A percentile compares a stretch with the other conserved stretches of the same genome.
Conservation (phyloP, 257 asterid species). For the Petrea volubilis region DNA sequence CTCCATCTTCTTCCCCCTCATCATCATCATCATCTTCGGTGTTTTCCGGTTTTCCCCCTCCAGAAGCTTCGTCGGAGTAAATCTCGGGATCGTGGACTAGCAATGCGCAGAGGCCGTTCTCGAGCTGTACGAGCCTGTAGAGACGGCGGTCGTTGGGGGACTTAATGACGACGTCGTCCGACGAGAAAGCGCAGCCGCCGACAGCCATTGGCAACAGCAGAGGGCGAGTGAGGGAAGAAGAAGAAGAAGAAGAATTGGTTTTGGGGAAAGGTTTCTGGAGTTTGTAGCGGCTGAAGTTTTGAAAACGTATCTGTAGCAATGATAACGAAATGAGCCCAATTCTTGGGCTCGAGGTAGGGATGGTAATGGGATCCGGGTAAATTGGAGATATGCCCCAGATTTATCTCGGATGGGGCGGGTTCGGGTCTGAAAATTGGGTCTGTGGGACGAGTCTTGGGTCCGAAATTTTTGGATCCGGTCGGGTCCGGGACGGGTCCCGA, state of each 20-base stretch:
- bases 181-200: slow-evolving; percentile 56
- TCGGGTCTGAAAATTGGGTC: no score
- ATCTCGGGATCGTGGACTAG: slow-evolving; percentile 98
- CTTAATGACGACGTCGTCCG: slow-evolving; percentile 74
- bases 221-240: slow-evolving; percentile 19
- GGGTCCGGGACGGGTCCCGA: no score
- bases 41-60: background rate
- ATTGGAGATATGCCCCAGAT: no score
- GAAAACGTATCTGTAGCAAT: background rate
- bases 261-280: slow-evolving; percentile 7
- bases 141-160: slow-evolving; percentile 84
- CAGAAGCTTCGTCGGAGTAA: slow-evolving; percentile 40
- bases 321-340: background rate
- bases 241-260: slow-evolving; percentile 2
- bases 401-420: no score
- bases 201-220: slow-evolving; percentile 46
- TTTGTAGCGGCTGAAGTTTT: background rate
- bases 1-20: slow-evolving; percentile 29
- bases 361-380: background rate
- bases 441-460: no score
- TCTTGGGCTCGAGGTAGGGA: background rate
- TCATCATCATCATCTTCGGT: slow-evolving; percentile 44
- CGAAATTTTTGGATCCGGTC: no score
- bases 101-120: slow-evolving; percentile 84
- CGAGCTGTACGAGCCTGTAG: slow-evolving; percentile 79